A percentile compares a stretch with the other conserved stretches of the same genome.
These are phyloP conservation scores for Tulasnella sp. DNA, from an alignment of 768 basidiomycete species.

Conservation along the genomic window DNA sequence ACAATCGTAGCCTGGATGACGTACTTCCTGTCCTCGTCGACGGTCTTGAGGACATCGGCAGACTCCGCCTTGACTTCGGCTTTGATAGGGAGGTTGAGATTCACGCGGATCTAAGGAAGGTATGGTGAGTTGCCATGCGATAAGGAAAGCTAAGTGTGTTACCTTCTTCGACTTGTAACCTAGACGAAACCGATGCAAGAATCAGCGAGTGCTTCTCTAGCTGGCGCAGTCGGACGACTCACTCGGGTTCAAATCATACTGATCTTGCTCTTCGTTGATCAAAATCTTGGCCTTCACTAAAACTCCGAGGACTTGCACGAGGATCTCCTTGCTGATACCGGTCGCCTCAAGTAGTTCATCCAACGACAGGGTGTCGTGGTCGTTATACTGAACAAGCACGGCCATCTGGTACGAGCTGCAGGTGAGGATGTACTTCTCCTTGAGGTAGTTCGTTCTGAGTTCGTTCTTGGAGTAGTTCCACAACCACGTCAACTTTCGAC, in stretches of 20 bases:
- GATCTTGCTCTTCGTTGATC: slow-evolving; percentile 76
- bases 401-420: slow-evolving; percentile 93
- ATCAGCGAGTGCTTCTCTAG: background rate
- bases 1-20: slow-evolving; percentile 15
- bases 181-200: background rate
- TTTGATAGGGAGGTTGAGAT: slow-evolving; percentile 55
- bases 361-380: slow-evolving; percentile 71
- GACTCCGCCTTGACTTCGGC: slow-evolving; percentile 89
- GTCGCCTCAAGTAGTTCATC: slow-evolving; percentile 74
- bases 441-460: slow-evolving; percentile 81
- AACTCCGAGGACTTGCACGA: slow-evolving; percentile 36
- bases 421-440: slow-evolving; percentile 93
- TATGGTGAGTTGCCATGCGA: background rate
- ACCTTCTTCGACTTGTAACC: slow-evolving; percentile 27
- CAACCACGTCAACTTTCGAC: slow-evolving; percentile 92
- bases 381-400: slow-evolving; percentile 89
- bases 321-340: slow-evolving; percentile 63
- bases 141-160: background rate
- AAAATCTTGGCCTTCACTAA: slow-evolving; percentile 83
- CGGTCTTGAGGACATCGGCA: slow-evolving; percentile 80
- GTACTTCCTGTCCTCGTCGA: slow-evolving; percentile 88
- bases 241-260: slow-evolving; percentile 87
- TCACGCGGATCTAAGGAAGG: slow-evolving; percentile 21
- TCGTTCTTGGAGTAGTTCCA: slow-evolving; percentile 99
- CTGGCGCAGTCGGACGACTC: slow-evolving; percentile 16